Evolutionary conservation across 2,329 filamentous ascomycete species (phyloP), one percentile per base, ranked within the genome.

Genomic region (Plectosphaerella cucumerina): DNA sequence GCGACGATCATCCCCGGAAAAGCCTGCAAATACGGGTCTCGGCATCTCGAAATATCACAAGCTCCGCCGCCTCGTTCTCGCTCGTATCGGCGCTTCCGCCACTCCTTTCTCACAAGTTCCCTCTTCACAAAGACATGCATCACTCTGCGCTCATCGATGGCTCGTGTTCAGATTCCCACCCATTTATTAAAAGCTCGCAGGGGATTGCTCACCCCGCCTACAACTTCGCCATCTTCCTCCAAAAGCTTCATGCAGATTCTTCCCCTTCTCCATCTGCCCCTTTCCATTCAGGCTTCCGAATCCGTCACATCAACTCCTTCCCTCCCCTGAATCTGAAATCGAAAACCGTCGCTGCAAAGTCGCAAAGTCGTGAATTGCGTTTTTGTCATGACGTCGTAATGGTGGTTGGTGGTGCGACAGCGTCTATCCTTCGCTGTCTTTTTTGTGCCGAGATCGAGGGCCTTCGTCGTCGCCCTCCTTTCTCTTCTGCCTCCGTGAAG

Each of bases 351-450:
- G 45, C 45, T 47, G 45, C 45, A 47, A 47, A 43, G 23, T 39
- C 45, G 45, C 45, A 37, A 47, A 47, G 45, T 47, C 45, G 45
- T 47, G 33, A 26, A 41, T 47, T 47, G 45, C 45, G 34, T 47
- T 31, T 31, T 31, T n/a, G 34, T 47, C 45, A 39, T 47, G 45
- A 35, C 45, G 34, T 47, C 45, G 34, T 47, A 47, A 47, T 42
- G 39, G 20, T 42, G 17, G 39, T 42, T 42, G 17, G 39, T 42
- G 39, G 17, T 42, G 39, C 10, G 20, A 11, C 26, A 31, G 26
- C 26, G 26, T 31, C 26, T 31, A 31, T 31, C 26, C 8, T 31
- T 11, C 26, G 26, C 26, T 42, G 5, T 42, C 39, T 20, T 17
- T 18, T 18, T 42, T 12, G 18, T 42, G n/a, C 9, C 8, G 35